phyloP scores from a whole-genome alignment of 257 asterid genomes.

The Oldenlandia corymbosa region DNA sequence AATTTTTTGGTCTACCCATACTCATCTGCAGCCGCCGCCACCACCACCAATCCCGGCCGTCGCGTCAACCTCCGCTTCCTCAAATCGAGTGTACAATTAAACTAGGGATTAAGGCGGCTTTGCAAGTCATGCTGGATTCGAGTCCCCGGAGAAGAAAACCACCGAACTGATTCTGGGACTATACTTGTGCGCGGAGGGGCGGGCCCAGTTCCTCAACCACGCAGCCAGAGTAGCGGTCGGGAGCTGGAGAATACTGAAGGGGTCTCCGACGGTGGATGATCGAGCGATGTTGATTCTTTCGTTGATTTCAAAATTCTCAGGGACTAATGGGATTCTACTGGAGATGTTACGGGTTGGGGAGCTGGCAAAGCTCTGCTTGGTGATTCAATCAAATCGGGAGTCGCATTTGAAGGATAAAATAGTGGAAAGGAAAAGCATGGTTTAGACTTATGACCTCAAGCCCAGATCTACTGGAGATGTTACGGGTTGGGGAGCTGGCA shows the following conservation, averaged over 20 bases:
- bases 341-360: slow-evolving; percentile 52
- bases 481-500: slow-evolving; percentile 41
- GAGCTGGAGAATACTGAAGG: slow-evolving; percentile 39
- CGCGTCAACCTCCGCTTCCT: too few species aligned
- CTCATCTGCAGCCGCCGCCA: too few species aligned
- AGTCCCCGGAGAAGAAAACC: slow-evolving; percentile 36
- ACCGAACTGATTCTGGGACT: slow-evolving; percentile 44
- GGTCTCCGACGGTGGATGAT: slow-evolving; percentile 40
- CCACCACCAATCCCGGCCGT: too few species aligned
- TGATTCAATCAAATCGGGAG: slow-evolving; percentile 34
- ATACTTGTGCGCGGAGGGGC: slow-evolving; percentile 52
- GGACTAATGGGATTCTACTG: slow-evolving; percentile 33
- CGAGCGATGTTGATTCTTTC: slow-evolving; percentile 37
- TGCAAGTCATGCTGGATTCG: slow-evolving; percentile 31
- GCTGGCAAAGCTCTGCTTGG: slow-evolving; percentile 50
- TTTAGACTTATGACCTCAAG: too few species aligned
- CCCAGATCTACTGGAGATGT: slow-evolving; percentile 45
- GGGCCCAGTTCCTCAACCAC: slow-evolving; percentile 54
- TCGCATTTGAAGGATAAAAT: slow-evolving; percentile 36
- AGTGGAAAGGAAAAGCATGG: too few species aligned
- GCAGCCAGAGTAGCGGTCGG: slow-evolving; percentile 48
- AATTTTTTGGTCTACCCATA: too few species aligned
- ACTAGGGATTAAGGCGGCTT: slow-evolving; percentile 23
- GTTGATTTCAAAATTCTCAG: slow-evolving; percentile 34
- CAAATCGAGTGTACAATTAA: too few species aligned